phyloP scores from a whole-genome alignment of 371 early-diverging fungal genomes.

The Funneliformis caledonium region DNA sequence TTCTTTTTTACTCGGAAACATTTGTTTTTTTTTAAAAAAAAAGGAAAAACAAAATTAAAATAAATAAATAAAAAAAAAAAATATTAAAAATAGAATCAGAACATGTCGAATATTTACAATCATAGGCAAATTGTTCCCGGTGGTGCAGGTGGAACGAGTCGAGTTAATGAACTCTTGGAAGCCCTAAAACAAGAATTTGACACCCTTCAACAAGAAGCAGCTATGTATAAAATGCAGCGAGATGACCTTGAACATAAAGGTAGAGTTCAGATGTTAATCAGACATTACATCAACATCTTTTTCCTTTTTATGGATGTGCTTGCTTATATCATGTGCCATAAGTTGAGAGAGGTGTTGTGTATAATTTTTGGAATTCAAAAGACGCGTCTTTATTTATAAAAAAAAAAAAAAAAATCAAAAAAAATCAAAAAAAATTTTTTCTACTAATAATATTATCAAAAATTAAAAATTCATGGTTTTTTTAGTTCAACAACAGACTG shows the following conservation, averaged over 20 bases:
- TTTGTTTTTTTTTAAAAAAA: no score
- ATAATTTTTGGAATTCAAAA: not conserved
- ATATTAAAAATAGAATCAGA: not conserved
- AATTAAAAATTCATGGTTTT: not conserved
- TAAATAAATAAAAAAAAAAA: not conserved
- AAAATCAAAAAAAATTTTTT: not conserved
- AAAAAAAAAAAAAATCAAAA: not conserved
- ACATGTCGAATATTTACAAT: conserved; percentile 75
- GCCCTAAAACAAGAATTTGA: conserved; percentile 85
- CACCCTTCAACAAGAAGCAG: conserved; percentile 74
- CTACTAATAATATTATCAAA: no score
- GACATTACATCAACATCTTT: not conserved
- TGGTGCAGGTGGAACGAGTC: conserved; percentile 55
- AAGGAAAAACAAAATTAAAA: not conserved
- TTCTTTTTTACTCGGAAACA: no score
- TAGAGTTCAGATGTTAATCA: conserved; percentile 45
- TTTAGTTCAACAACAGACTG: conserved; percentile 73
- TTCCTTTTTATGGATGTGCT: no score
- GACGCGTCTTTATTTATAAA: not conserved
- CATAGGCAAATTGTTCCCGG: conserved; percentile 82
- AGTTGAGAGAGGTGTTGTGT: not conserved
- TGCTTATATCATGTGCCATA: not conserved
- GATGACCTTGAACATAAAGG: conserved; percentile 91
- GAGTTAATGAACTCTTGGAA: conserved; percentile 84
- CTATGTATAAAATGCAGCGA: conserved; percentile 72